Percentiles rank a stretch among this genome's conserved stretches.
phyloP scores from a whole-genome alignment of 495 filamentous ascomycete genomes.

The Penicillium paradoxum region DNA sequence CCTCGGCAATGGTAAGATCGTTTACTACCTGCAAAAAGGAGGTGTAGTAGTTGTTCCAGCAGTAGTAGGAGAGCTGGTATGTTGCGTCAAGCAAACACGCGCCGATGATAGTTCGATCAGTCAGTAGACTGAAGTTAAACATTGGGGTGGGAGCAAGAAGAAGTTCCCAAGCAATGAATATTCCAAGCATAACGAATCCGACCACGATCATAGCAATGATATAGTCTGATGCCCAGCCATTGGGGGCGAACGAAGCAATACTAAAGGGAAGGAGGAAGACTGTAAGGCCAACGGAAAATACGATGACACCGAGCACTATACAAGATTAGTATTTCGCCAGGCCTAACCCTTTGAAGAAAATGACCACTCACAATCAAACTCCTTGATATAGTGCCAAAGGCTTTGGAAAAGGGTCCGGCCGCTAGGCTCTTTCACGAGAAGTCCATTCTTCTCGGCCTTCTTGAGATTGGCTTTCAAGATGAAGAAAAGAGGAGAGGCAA shows the following conservation, averaged over 20 bases:
- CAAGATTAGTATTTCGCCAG: neutral
- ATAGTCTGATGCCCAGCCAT: constrained; percentile 42
- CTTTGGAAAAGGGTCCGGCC: constrained; percentile 36
- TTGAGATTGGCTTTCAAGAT: constrained; percentile 47
- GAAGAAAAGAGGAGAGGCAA: constrained; percentile 43
- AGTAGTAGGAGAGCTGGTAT: constrained; percentile 52
- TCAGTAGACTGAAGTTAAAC: constrained; percentile 50
- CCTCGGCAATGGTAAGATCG: constrained; percentile 48
- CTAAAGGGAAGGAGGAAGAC: constrained; percentile 57
- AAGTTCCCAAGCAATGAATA: constrained; percentile 53
- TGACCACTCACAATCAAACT: constrained; percentile 48
- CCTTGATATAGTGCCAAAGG: constrained; percentile 45
- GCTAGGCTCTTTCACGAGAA: constrained; percentile 26
- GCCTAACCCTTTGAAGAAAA: neutral
- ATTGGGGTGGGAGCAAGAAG: constrained; percentile 48
- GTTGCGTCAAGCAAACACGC: constrained; percentile 50
- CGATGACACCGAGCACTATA: constrained; percentile 46
- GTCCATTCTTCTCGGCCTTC: constrained; percentile 45
- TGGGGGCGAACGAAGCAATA: constrained; percentile 37
- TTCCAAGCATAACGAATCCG: constrained; percentile 47
- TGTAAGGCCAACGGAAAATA: constrained; percentile 51
- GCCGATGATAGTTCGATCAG: constrained; percentile 57
- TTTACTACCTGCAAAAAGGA: constrained; percentile 74
- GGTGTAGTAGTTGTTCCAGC: constrained; percentile 56
- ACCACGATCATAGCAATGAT: constrained; percentile 54